Conservation (phyloP, 2,329 filamentous ascomycete species). For the Fusarium avenaceum region DNA sequence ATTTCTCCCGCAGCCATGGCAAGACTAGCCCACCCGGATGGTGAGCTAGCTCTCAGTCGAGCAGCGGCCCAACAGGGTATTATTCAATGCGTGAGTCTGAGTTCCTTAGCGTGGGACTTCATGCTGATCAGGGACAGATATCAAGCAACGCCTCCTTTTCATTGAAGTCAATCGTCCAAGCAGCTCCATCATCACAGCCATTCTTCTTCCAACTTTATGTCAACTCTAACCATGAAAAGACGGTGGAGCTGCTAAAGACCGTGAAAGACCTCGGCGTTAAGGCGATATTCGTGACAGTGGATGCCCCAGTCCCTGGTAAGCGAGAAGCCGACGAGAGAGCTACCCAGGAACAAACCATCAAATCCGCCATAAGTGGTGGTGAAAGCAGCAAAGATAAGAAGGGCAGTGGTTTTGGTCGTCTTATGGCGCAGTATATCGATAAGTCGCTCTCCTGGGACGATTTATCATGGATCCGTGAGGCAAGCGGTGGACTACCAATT, state of each 20-base stretch:
- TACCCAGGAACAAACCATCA: slow-evolving; percentile 59
- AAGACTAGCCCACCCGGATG: slow-evolving; percentile 72
- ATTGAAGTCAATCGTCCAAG: slow-evolving; percentile 43
- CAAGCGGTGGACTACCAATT: slow-evolving; percentile 61
- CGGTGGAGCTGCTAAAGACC: slow-evolving; percentile 59
- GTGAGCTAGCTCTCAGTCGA: slow-evolving; percentile 60
- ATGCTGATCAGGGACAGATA: slow-evolving; percentile 16
- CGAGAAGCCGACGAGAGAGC: slow-evolving; percentile 70
- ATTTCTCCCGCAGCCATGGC: slow-evolving; percentile 75
- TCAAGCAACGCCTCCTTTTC: slow-evolving; percentile 47
- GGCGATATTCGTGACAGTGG: slow-evolving; percentile 65
- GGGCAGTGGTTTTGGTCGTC: slow-evolving; percentile 65
- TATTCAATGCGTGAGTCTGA: slow-evolving; percentile 44
- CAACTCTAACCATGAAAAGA: slow-evolving; percentile 64
- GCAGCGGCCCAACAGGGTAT: slow-evolving; percentile 45
- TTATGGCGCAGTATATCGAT: slow-evolving; percentile 67
- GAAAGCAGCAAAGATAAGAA: slow-evolving; percentile 64
- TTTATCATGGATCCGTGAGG: slow-evolving; percentile 64
- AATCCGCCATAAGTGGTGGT: slow-evolving; percentile 57
- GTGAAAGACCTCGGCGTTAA: slow-evolving; percentile 62
- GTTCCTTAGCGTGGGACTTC: accelerated
- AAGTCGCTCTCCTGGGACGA: slow-evolving; percentile 65
- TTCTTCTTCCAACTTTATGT: slow-evolving; percentile 64
- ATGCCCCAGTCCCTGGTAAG: slow-evolving; percentile 68
- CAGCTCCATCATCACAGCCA: slow-evolving; percentile 31